Evolutionary conservation across 495 filamentous ascomycete species (phyloP).

Genomic region (Glarea lozoyensis): DNA sequence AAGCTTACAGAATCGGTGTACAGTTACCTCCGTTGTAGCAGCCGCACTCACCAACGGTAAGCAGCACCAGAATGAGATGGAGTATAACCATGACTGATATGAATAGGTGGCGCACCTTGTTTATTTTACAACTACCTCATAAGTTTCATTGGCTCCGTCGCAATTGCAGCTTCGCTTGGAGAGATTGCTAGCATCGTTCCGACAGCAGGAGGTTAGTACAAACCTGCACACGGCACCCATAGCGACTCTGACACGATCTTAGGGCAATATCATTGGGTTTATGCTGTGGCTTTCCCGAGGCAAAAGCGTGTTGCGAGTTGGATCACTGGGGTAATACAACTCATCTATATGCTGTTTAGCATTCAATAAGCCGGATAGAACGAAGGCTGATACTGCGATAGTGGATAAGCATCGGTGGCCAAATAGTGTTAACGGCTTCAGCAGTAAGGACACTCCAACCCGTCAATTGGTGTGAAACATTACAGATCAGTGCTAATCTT

Average conservation of each 20-base stretch:
- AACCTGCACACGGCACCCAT: not conserved
- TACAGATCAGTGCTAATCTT: no score
- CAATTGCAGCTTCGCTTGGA: no score
- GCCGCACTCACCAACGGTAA: slow-evolving; percentile 12
- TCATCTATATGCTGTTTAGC: no score
- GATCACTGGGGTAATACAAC: slow-evolving; percentile 38
- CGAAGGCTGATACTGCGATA: no score
- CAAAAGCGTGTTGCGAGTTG: slow-evolving; percentile 33
- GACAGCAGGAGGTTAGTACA: slow-evolving; percentile 6
- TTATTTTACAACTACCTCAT: slow-evolving; percentile 28
- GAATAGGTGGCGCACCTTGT: slow-evolving; percentile 28
- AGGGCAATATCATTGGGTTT: slow-evolving; percentile 40
- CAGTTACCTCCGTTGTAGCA: slow-evolving; percentile 20
- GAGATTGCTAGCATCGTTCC: no score
- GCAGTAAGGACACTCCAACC: no score
- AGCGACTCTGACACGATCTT: slow-evolving; percentile 25
- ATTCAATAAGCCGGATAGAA: no score
- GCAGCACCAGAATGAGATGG: no score
- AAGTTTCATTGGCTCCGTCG: slow-evolving; percentile 18
- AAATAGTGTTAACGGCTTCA: slow-evolving; percentile 25
- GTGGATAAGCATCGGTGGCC: slow-evolving; percentile 24
- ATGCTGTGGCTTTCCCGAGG: slow-evolving; percentile 30
- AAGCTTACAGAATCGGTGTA: no score
- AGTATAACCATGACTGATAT: no score
- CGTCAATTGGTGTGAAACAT: no score